These are phyloP conservation scores for Jamesozyma jinghongensis DNA, from an alignment of 805 yeast species.

Conservation along the genomic window DNA sequence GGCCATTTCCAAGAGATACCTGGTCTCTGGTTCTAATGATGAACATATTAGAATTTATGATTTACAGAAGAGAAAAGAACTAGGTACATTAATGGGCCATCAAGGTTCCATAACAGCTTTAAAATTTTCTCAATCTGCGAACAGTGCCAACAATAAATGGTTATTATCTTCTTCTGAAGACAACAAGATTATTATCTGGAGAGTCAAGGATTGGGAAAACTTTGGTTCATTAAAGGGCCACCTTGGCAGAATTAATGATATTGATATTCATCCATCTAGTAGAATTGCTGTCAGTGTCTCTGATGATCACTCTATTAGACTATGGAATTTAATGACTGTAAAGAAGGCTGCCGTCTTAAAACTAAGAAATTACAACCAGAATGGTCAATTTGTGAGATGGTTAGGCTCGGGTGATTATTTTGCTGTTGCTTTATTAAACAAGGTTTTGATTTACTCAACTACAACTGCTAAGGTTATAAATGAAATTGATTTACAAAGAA, in stretches of 20 bases:
- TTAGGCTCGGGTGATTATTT: constrained; percentile 57
- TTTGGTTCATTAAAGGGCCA: constrained; percentile 88
- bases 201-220: constrained; percentile 94
- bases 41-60: constrained; percentile 93
- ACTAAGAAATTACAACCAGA: constrained; percentile 58
- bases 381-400: constrained; percentile 63
- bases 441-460: constrained; percentile 57
- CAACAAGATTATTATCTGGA: constrained; percentile 83
- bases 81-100: constrained; percentile 84
- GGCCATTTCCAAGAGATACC: constrained; percentile 71
- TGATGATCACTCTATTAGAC: constrained; percentile 68
- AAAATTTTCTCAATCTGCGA: constrained; percentile 51
- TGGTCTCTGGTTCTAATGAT: constrained; percentile 92
- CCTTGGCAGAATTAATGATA: constrained; percentile 68
- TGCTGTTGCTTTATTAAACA: constrained; percentile 62
- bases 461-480: constrained; percentile 48
- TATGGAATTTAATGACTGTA: constrained; percentile 97
- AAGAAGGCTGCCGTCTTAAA: constrained; percentile 83
- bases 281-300: constrained; percentile 85
- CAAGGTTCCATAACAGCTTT: constrained; percentile 79
- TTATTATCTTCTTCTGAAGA: constrained; percentile 84
- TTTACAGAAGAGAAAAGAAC: constrained; percentile 83
- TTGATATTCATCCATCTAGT: constrained; percentile 85
- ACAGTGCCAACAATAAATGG: constrained; percentile 49
- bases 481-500: constrained; percentile 40